Evolutionary conservation across 164 flowering plant species (phyloP), one percentile per base, ranked within the genome.

Genomic region (Vitis riparia): DNA sequence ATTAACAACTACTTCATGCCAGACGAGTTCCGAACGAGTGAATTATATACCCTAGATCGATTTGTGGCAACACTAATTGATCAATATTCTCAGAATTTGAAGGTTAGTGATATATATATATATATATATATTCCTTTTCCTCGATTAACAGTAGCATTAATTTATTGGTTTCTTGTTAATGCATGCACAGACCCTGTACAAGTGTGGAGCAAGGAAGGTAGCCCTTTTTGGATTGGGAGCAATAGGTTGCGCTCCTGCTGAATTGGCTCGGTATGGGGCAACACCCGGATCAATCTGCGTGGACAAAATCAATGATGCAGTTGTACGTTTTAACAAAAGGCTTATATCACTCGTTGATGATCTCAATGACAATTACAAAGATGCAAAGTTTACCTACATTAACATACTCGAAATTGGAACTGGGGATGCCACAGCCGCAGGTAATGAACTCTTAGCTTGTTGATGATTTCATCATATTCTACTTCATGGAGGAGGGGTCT

Each of bases 1-100:
- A 44, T 80, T 58, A 75, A 75, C 74, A 80, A 80, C 64, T 80
- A 75, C 55, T 75, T 77, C 68, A 6, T 67, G 65, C 78, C 81
- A 0, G 30, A 66, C 11, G 14, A 14, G 7, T 80, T 63, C 73
- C 12, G 48, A 10, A 16, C 78, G 6, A 65, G 71, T 27, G 29
- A 37, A 1, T 7, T 12, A 11, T 76, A 55, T 14, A 57, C 70
- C 15, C 70, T 67, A 13, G 62, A 63, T n/a, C 23, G 56, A n/a
- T 71, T 14, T 49, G 56, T 67, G 8, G 48, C 7, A 29, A 11
- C 47, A 48, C 73, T 71, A 4, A 27, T 63, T 11, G 23, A 55
- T 10, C 55, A 64, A 23, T 71, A 55, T 29, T 13, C 62, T 48
- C 16, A 32, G 48, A 19, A 52, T 50, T 4, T 71, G 12, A 14